phyloP scores from a whole-genome alignment of 805 yeast genomes.

The Spathaspora boniae region DNA sequence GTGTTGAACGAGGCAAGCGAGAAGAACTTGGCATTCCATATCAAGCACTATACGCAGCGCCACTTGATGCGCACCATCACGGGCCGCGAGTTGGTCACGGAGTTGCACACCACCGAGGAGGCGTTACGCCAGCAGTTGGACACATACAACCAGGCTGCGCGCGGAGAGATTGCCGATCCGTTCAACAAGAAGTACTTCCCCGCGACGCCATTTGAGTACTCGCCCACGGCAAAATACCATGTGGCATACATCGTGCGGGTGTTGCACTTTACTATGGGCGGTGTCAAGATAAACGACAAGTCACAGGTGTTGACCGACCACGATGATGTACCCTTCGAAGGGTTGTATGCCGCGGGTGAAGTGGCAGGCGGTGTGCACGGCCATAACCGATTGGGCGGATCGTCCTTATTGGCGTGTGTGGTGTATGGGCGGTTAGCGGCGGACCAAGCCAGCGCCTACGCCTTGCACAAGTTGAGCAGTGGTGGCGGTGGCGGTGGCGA shows the following conservation, averaged over 20 bases:
- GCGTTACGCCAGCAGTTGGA: slow-evolving; percentile 31
- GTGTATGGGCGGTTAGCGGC: slow-evolving; percentile 44
- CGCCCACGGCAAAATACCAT: slow-evolving; percentile 36
- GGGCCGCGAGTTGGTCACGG: slow-evolving; percentile 42
- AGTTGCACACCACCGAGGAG: slow-evolving; percentile 12
- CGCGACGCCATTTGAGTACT: slow-evolving; percentile 40
- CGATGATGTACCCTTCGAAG: slow-evolving; percentile 25
- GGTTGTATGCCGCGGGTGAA: slow-evolving; percentile 43
- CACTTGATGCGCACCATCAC: slow-evolving; percentile 49
- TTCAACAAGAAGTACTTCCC: slow-evolving; percentile 50
- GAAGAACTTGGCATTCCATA: slow-evolving; percentile 44
- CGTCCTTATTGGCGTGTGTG: slow-evolving; percentile 42
- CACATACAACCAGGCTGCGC: slow-evolving; percentile 40
- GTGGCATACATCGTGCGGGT: slow-evolving; percentile 56
- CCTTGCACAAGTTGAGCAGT: slow-evolving; percentile 27
- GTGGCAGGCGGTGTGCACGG: slow-evolving; percentile 47
- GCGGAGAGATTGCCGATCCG: slow-evolving; percentile 37
- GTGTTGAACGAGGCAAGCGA: slow-evolving; percentile 48
- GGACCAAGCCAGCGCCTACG: slow-evolving; percentile 35
- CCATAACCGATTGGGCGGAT: slow-evolving; percentile 42
- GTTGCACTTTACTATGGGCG: slow-evolving; percentile 72
- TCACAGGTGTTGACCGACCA: slow-evolving; percentile 38
- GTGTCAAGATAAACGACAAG: slow-evolving; percentile 52
- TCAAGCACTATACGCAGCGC: slow-evolving; percentile 54
- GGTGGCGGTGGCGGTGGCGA: slow-evolving; percentile 2